Evolutionary conservation across 2,329 filamentous ascomycete species (phyloP).

Genomic region (Diaporthe humulicola): DNA sequence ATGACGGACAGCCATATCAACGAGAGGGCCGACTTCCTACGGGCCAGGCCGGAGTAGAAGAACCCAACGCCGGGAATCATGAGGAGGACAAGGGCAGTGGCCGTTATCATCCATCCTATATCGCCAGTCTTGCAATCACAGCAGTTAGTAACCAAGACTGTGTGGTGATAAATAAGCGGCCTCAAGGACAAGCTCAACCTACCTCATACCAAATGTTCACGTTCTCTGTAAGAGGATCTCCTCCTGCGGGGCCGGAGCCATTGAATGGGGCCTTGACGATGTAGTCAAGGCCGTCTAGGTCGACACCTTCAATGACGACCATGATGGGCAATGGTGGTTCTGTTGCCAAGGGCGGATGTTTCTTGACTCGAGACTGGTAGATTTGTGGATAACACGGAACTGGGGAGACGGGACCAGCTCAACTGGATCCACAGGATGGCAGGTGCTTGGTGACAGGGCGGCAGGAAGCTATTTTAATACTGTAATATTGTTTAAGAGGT

Average conservation of each 20-base stretch:
- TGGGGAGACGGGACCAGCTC: conserved; percentile 25
- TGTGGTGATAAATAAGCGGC: not conserved
- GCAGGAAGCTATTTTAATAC: not conserved
- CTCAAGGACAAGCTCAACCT: conserved; percentile 48
- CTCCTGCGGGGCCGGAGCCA: conserved; percentile 73
- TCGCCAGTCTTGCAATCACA: conserved; percentile 74
- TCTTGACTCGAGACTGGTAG: conserved; percentile 9
- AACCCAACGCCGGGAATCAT: conserved; percentile 95
- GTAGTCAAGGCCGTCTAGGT: conserved; percentile 61
- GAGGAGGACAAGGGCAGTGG: conserved; percentile 86
- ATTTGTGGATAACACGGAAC: not conserved
- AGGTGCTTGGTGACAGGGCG: not conserved
- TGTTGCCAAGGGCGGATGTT: conserved; percentile 8
- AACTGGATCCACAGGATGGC: conserved; percentile 7
- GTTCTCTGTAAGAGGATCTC: conserved; percentile 75
- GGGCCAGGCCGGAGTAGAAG: conserved; percentile 93
- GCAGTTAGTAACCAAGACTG: conserved; percentile 46
- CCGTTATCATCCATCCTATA: conserved; percentile 86
- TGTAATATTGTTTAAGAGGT: not conserved
- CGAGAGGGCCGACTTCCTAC: conserved; percentile 89
- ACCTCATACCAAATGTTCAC: conserved; percentile 86
- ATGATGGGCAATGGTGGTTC: conserved; percentile 43
- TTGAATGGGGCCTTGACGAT: conserved; percentile 70
- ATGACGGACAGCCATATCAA: conserved; percentile 93
- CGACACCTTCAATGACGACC: conserved; percentile 53